Conservation (phyloP, 2,329 filamentous ascomycete genomes). For the Graphilbum ipis-grandicollis region DNA sequence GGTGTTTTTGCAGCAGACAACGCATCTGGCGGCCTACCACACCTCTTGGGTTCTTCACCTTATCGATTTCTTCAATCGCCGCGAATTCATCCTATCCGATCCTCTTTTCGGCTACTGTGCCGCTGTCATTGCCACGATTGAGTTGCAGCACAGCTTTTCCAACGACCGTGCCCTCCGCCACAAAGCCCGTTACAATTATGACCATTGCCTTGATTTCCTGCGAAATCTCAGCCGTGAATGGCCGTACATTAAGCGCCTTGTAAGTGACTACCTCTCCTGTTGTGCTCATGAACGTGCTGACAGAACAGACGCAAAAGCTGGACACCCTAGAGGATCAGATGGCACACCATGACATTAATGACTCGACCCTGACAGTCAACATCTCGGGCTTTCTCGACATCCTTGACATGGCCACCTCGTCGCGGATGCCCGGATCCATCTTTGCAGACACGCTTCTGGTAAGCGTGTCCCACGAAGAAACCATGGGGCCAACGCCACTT, state of each 20-base stretch:
- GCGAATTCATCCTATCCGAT: neutral
- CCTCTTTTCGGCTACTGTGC: constrained; percentile 2
- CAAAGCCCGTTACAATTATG: neutral
- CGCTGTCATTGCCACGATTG: constrained; percentile 3
- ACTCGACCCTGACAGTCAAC: constrained; percentile 1
- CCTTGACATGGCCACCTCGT: constrained; percentile 1
- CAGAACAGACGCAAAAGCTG: neutral
- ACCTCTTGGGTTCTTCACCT: constrained; percentile 3
- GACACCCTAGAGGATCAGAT: neutral
- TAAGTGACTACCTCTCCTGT: neutral
- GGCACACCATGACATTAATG: neutral
- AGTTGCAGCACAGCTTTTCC: constrained; percentile 3
- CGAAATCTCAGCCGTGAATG: neutral
- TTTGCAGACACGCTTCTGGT: neutral
- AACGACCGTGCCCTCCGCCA: neutral
- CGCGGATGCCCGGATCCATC: neutral
- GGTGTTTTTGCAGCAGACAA: constrained; percentile 4
- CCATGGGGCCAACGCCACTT: neutral
- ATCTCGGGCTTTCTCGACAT: constrained; percentile 2
- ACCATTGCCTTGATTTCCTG: constrained; percentile 1
- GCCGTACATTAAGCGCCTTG: neutral
- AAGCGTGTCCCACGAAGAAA: neutral
- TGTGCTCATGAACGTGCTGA: neutral
- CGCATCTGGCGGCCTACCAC: constrained; percentile 2
- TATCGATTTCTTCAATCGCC: constrained; percentile 1